Evolutionary conservation across 1,139 yeast genomes (phyloP), one percentile per base, ranked within the genome.

Genomic region (Lodderomyces theae): DNA sequence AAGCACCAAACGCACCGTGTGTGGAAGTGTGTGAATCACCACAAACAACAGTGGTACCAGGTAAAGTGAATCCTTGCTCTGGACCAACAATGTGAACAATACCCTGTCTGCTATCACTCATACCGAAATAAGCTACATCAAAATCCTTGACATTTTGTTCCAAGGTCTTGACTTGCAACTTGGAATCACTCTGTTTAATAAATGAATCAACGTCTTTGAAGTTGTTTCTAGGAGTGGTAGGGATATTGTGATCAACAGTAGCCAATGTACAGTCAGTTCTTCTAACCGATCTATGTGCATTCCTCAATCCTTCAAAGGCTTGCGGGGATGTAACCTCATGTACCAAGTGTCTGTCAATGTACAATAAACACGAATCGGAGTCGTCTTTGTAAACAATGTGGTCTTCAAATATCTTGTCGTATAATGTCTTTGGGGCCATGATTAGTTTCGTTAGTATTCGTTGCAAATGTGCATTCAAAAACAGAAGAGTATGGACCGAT

Each of bases 261-360:
- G 97, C 97, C 53, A 92, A 76, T 39, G 97, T 92, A 69, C 97
- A 90, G 66, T 92, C 97, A 8, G 77, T 73, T 70, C 98, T 80
- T 74, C 98, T 83, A 40, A 92, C 96, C 45, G 65, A 63, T 71
- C 98, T 82, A 40, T 86, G 87, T 17, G 97, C 96, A 56, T 80
- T 85, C 51, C 75, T 77, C 55, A 92, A 77, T 33, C 97, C 97
- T 69, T 92, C 98, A 60, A 92, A 92, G 8, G 98, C 98, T 66
- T 92, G 98, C 25, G 98, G 98, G 28, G 97, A 89, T 1, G 98
- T 92, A 42, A 92, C 98, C 69, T 92, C 98, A 63, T 92, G 98
- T 43, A 92, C 96, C 54, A 92, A 74, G 63, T 92, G 98, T 66
- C 98, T 86, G 66, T 92, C 98, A 48, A 92, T 90, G 64, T 86